Evolutionary conservation across 1,139 yeast species (phyloP).

Genomic region (Candida sp.): DNA sequence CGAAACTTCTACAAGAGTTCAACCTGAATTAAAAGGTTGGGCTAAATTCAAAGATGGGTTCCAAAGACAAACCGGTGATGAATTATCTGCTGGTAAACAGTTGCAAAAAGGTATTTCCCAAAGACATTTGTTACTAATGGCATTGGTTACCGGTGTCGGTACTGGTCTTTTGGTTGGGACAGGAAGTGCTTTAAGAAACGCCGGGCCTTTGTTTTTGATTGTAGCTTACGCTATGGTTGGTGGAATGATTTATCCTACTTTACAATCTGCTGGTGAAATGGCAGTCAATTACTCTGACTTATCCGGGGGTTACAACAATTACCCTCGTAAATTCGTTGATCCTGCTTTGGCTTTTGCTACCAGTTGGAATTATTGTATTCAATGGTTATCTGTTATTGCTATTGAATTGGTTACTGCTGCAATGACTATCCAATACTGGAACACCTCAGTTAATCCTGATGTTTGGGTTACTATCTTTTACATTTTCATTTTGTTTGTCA

Average conservation of each 20-base stretch:
- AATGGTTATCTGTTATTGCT: conserved; percentile 39
- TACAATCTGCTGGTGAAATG: conserved; percentile 42
- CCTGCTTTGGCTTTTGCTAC: conserved; percentile 37
- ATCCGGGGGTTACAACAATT: conserved; percentile 40
- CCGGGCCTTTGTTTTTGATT: conserved; percentile 35
- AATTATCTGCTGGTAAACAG: conserved; percentile 23
- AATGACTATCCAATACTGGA: conserved; percentile 36
- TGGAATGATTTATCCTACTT: conserved; percentile 35
- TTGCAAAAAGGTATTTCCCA: conserved; percentile 29
- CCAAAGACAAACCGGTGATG: conserved; percentile 16
- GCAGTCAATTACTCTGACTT: conserved; percentile 37
- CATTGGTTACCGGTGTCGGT: conserved; percentile 39
- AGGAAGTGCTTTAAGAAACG: conserved; percentile 27
- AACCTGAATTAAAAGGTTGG: conserved; percentile 14
- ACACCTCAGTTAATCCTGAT: conserved; percentile 27
- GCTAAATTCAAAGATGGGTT: conserved; percentile 29
- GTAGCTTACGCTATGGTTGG: conserved; percentile 39
- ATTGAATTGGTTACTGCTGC: conserved; percentile 42
- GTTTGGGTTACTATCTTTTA: conserved; percentile 39
- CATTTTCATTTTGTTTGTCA: conserved; percentile 28
- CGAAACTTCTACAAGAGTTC: conserved; percentile 4
- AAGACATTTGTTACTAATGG: conserved; percentile 35
- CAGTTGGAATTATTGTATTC: conserved; percentile 42
- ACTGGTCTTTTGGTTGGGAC: conserved; percentile 41
- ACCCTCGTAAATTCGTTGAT: conserved; percentile 36